phyloP scores from a whole-genome alignment of 148 eudicot species.

The Nyssa sinensis region DNA sequence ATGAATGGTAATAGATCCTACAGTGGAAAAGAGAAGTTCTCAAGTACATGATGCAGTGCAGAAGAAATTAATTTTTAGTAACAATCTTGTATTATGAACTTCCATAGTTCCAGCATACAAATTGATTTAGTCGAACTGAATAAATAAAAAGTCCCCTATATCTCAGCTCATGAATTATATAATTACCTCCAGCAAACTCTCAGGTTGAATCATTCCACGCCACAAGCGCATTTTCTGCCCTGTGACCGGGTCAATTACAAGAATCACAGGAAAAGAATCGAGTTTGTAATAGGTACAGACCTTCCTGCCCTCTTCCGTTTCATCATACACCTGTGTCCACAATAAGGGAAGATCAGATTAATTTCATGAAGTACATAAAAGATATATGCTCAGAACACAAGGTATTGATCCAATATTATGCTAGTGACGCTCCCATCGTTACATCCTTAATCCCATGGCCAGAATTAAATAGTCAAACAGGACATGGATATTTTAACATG shows the following conservation, averaged over 20 bases:
- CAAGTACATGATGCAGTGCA: background rate
- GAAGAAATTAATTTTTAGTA: no score
- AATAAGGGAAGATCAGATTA: background rate
- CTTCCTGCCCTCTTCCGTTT: slow-evolving; percentile 91
- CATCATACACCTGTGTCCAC: slow-evolving; percentile 70
- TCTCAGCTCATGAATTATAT: slow-evolving; percentile 6
- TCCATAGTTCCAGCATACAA: background rate
- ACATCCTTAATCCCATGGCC: background rate
- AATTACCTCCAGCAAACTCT: slow-evolving; percentile 78
- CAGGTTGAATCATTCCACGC: slow-evolving; percentile 97
- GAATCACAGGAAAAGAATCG: slow-evolving; percentile 68
- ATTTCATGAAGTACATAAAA: background rate
- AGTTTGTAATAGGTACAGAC: slow-evolving; percentile 86
- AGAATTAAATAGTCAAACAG: background rate
- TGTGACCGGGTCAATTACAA: slow-evolving; percentile 90
- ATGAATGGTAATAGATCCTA: slow-evolving; percentile 82
- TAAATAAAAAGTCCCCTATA: background rate
- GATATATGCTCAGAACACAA: background rate
- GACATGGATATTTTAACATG: background rate
- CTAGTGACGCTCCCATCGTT: background rate
- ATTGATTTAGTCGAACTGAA: no score
- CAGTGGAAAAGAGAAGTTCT: slow-evolving; percentile 12
- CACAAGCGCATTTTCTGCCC: slow-evolving; percentile 96
- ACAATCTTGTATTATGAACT: background rate
- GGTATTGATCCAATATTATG: background rate